Base-by-base conservation (phyloP, 306 rosid species). In the Medicago ruthenica region DNA sequence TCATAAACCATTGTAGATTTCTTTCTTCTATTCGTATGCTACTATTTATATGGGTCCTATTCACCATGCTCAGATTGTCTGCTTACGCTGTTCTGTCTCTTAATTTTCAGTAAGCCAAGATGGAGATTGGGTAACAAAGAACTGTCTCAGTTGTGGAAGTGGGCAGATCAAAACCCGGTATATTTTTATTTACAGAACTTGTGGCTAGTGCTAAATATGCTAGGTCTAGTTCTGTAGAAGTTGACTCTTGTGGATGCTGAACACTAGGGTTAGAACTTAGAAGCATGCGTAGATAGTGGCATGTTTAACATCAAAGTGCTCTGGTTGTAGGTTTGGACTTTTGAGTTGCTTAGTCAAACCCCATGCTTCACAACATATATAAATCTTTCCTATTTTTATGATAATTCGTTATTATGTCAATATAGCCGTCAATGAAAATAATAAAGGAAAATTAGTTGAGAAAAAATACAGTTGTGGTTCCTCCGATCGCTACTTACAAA, bases 101-200 rank as follows among this genome's bases (percentile, higher is more conserved):
- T 31, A 61, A 22, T 76, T 80, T 80, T 68, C 94, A 89, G 98
- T 55, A 88, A 82, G 87, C 97, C 92, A 45, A 90, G 91, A 81
- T 94, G 97, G 97, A 90, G 98, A 84, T 57, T 94, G 84, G 97
- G 98, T 63, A 94, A 94, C 85, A 94, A 87, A 88, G 98, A 94
- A 80, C 88, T 94, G 76, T 90, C 98, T 79, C 98, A 91, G 76
- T 80, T 94, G 77, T 94, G 98, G 98, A 94, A 92, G 82, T 94
- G 97, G 97, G 91, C 98, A 31, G 98, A 94, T 85, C 98, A 94
- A 86, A 94, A 94, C 86, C 97, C 90, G 85, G 98, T 93, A 78
- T 13, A 91, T 82, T 60, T 67, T 66, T 53, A 18, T 62, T 70
- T 37, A 10, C 69, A 20, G 27, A 62, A 16, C n/a, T 18, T 66